Evolutionary conservation across 495 filamentous ascomycete species (phyloP).

Genomic region (Penicillium coprophilum): DNA sequence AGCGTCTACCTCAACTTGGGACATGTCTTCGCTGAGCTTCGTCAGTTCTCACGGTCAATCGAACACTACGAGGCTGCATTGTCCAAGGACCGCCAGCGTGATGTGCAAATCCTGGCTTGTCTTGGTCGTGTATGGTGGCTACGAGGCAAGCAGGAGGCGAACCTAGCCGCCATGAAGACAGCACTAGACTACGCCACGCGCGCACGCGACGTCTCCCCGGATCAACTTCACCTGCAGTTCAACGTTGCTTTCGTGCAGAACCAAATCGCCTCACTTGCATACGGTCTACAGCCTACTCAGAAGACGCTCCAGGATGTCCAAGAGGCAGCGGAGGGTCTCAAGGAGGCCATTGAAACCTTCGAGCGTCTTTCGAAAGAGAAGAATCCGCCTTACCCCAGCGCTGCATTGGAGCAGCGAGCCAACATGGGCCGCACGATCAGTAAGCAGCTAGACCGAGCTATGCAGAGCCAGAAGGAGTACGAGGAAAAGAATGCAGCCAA

Average conservation of each 20-base stretch:
- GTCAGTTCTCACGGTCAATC: slow-evolving; percentile 84
- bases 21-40: slow-evolving; percentile 84
- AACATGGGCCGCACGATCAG: slow-evolving; percentile 96
- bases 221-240: slow-evolving; percentile 89
- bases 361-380: slow-evolving; percentile 76
- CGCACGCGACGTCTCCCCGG: slow-evolving; percentile 73
- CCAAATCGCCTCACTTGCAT: slow-evolving; percentile 80
- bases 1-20: slow-evolving; percentile 89
- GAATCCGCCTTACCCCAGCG: slow-evolving; percentile 85
- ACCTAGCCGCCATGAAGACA: slow-evolving; percentile 74
- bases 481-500: slow-evolving; percentile 90
- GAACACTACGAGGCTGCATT: slow-evolving; percentile 92
- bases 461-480: slow-evolving; percentile 83
- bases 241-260: slow-evolving; percentile 98
- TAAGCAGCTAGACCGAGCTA: slow-evolving; percentile 80
- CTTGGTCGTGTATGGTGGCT: slow-evolving; percentile 92
- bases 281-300: slow-evolving; percentile 69
- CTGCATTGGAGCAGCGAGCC: slow-evolving; percentile 88
- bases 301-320: slow-evolving; percentile 76
- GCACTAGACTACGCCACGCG: slow-evolving; percentile 86
- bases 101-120: slow-evolving; percentile 82
- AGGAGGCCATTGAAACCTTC: slow-evolving; percentile 80
- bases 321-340: slow-evolving; percentile 77
- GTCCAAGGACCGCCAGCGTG: slow-evolving; percentile 72
- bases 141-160: slow-evolving; percentile 79